phyloP scores from a whole-genome alignment of 2,329 filamentous ascomycete species.

The Penicillium sp. region DNA sequence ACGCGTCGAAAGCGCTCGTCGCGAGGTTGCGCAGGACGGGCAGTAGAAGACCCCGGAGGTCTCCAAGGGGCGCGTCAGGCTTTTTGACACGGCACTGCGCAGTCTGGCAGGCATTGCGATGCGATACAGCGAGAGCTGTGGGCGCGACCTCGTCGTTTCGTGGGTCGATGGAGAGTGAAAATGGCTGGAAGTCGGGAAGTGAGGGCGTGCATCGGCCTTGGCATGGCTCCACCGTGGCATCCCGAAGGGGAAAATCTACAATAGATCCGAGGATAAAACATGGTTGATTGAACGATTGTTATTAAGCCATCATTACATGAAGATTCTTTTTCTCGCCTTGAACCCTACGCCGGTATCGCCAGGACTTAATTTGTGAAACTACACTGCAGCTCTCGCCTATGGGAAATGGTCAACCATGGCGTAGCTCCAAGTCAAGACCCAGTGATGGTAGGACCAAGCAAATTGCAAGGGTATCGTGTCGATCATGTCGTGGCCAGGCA shows the following conservation, averaged over 20 bases:
- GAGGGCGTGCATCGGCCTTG: slow-evolving; percentile 20
- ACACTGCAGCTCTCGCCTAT: neutral
- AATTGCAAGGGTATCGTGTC: slow-evolving; percentile 25
- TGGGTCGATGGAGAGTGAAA: slow-evolving; percentile 8
- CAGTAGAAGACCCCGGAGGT: slow-evolving; percentile 32
- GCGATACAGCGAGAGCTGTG: slow-evolving; percentile 1
- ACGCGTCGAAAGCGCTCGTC: slow-evolving; percentile 30
- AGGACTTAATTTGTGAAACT: slow-evolving; percentile 8
- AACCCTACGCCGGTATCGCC: slow-evolving; percentile 4
- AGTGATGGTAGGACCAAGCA: slow-evolving; percentile 17
- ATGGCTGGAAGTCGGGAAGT: slow-evolving; percentile 12
- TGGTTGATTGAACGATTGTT: neutral
- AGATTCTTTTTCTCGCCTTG: slow-evolving; percentile 13
- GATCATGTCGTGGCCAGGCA: slow-evolving; percentile 22
- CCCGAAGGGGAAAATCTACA: too few species aligned
- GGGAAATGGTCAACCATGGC: too few species aligned
- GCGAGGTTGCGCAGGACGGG: slow-evolving; percentile 39
- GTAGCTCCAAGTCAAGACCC: slow-evolving; percentile 11
- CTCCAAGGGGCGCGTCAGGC: slow-evolving; percentile 28
- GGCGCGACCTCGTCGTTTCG: slow-evolving; percentile 2
- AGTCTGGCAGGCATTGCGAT: slow-evolving; percentile 38
- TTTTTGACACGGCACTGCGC: slow-evolving; percentile 32
- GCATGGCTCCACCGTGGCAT: slow-evolving; percentile 10
- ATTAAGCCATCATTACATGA: slow-evolving; percentile 17
- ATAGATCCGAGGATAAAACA: neutral